Evolutionary conservation across 352 stramenopile species (phyloP), one percentile per base, ranked within the genome.

Genomic region (Saprolegnia diclina): DNA sequence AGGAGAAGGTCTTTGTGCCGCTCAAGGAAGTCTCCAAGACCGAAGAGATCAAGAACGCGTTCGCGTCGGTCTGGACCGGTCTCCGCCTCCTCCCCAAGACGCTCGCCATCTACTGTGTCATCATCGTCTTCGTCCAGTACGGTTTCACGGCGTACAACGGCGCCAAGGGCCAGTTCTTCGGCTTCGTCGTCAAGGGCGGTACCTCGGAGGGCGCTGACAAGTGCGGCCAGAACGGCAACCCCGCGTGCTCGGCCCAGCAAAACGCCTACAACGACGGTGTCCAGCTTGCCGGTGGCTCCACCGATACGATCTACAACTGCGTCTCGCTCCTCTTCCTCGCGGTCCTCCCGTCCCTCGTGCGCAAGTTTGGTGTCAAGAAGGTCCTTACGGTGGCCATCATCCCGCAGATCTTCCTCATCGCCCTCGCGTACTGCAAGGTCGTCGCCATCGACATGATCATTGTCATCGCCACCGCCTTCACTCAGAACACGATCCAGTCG

Each of bases 261-360:
- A 56, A 73, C 11, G 70, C 37, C 77, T 79, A 19, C 63, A n/a
- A n/a, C n/a, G n/a, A n/a, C n/a, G n/a, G n/a, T n/a, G n/a, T n/a
- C n/a, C n/a, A n/a, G n/a, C n/a, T 85, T 54, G 79, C 81, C 52
- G 79, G 78, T n/a, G 77, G 79, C 4, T 72, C 78, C 14, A 75
- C 79, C 0, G 80, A 89, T 50, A 67, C 85, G 37, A 74, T 89
- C 14, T 87, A 85, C 53, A 87, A 88, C 50, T 29, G 71, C 22
- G 70, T 82, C 32, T 74, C 76, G 18, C 86, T 85, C 44, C 4
- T 83, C 24, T 83, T 80, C 62, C 82, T 80, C 52, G 85, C 77
- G 75, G 18, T 78, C 5, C 52, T 89, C 0, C 81, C 79, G n/a
- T 67, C 81, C 40, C 55, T 89, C 7, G 79, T 87, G 0, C 64